phyloP scores from a whole-genome alignment of 208 protist species.

The Novymonas esmeraldas region DNA sequence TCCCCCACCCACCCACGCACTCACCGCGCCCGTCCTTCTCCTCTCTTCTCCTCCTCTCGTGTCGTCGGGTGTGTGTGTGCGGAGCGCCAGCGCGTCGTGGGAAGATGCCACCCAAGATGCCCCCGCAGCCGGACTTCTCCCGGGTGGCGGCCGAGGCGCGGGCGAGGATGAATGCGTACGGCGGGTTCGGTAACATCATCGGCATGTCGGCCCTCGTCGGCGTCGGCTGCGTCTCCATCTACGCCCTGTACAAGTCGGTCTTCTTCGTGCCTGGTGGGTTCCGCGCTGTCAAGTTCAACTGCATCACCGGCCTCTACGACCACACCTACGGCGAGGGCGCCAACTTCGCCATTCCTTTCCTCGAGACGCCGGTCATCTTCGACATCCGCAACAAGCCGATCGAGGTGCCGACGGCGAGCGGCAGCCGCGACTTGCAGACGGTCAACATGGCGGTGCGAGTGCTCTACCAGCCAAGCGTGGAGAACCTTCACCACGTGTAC shows the following conservation, averaged over 20 bases:
- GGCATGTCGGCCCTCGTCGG: constrained; percentile 62
- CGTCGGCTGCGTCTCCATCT: constrained; percentile 50
- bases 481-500: constrained; percentile 95
- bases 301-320: constrained; percentile 94
- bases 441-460: constrained; percentile 99
- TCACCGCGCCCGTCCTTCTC: too few species aligned
- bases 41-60: neutral
- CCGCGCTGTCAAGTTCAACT: constrained; percentile 98
- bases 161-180: constrained; percentile 55
- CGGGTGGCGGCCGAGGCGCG: constrained; percentile 68
- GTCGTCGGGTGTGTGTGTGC: neutral
- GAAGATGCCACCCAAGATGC: constrained; percentile 58
- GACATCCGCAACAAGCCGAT: constrained; percentile 95
- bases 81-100: neutral
- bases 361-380: constrained; percentile 97
- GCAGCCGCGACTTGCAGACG: constrained; percentile 97
- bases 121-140: constrained; percentile 80
- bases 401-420: constrained; percentile 88
- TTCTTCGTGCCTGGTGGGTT: constrained; percentile 97
- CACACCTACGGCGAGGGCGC: constrained; percentile 94
- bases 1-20: too few species aligned
- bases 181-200: constrained; percentile 73
- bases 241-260: constrained; percentile 87
- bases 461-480: constrained; percentile 95
- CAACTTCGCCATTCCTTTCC: constrained; percentile 96